phyloP scores from a whole-genome alignment of 345 rosid genomes.

The Ceriops zippeliana region DNA sequence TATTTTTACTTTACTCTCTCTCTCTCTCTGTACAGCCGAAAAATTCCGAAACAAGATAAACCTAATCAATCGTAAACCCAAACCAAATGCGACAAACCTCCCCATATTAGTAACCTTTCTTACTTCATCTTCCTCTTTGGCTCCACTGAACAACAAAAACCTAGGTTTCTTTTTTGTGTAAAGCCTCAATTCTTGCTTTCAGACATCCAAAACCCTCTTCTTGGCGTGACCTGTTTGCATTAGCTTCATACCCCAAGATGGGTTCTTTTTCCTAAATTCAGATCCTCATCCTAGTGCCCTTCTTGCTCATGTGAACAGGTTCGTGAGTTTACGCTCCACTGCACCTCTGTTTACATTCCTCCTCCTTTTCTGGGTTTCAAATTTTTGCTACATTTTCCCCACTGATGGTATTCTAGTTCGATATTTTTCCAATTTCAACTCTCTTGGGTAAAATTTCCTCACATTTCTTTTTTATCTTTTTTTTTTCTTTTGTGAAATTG shows the following conservation, averaged over 20 bases:
- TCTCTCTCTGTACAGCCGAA: constrained; percentile 27
- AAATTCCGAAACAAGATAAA: constrained; percentile 47
- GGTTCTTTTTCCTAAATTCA: constrained; percentile 37
- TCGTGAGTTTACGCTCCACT: constrained; percentile 31
- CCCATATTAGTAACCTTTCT: constrained; percentile 31
- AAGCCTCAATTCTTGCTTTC: constrained; percentile 30
- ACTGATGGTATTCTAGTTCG: not conserved
- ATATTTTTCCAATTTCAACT: not conserved
- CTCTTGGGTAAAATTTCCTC: constrained; percentile 1
- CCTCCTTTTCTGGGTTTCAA: constrained; percentile 9
- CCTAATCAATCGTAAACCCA: constrained; percentile 26
- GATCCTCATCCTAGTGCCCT: constrained; percentile 49
- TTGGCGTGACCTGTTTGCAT: constrained; percentile 29
- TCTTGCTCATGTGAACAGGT: constrained; percentile 42
- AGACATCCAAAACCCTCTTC: constrained; percentile 22
- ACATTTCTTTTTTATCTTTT: constrained; percentile 7
- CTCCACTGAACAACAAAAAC: constrained; percentile 20
- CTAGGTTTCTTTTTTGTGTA: constrained; percentile 17
- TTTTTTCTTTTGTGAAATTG: constrained; percentile 9
- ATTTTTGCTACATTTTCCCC: not conserved
- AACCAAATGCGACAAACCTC: constrained; percentile 33
- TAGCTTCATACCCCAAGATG: constrained; percentile 20
- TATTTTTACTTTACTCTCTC: constrained; percentile 42
- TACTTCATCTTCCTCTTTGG: constrained; percentile 4
- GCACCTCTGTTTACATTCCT: constrained; percentile 16